A percentile compares a stretch with the other conserved stretches of the same genome.
Conservation (phyloP, 768 basidiomycete genomes). For the Boletus sp. region DNA sequence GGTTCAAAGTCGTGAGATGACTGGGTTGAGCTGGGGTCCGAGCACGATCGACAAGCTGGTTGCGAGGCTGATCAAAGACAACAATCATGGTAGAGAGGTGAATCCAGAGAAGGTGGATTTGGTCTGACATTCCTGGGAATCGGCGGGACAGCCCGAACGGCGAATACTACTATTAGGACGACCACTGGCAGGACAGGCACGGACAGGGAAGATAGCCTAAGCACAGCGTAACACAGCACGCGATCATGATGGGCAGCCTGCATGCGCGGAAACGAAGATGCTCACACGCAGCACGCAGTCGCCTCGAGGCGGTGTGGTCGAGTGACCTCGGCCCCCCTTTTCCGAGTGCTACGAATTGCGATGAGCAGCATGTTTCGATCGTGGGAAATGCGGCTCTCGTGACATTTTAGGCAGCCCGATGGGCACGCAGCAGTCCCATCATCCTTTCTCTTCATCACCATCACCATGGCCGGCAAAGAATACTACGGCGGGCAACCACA, state of each 20-base stretch:
- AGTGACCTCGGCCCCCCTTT: not conserved
- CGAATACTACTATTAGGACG: not conserved
- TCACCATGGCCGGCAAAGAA: constrained; percentile 68
- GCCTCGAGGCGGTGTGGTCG: constrained; percentile 21
- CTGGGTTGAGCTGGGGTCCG: not conserved
- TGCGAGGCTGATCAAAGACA: not conserved
- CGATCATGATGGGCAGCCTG: not conserved
- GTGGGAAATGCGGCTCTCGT: constrained; percentile 22
- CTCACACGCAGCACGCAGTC: constrained; percentile 10
- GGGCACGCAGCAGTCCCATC: constrained; percentile 7
- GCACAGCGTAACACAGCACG: constrained; percentile 13
- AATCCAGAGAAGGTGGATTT: not conserved
- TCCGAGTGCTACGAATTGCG: not conserved
- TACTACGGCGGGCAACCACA: constrained; percentile 60
- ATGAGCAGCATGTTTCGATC: constrained; percentile 4
- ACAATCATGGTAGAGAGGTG: not conserved
- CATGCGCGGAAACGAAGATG: not conserved
- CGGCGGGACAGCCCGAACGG: not conserved
- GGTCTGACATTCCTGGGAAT: constrained; percentile 22
- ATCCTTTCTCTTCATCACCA: constrained; percentile 17
- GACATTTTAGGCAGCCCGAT: constrained; percentile 26
- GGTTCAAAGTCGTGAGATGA: constrained; percentile 6
- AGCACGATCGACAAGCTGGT: not conserved
- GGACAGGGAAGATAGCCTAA: not conserved
- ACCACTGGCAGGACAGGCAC: not conserved